These are phyloP conservation scores for Amphicarpaea edgeworthii DNA, from an alignment of 306 rosid species.

Conservation along the genomic window DNA sequence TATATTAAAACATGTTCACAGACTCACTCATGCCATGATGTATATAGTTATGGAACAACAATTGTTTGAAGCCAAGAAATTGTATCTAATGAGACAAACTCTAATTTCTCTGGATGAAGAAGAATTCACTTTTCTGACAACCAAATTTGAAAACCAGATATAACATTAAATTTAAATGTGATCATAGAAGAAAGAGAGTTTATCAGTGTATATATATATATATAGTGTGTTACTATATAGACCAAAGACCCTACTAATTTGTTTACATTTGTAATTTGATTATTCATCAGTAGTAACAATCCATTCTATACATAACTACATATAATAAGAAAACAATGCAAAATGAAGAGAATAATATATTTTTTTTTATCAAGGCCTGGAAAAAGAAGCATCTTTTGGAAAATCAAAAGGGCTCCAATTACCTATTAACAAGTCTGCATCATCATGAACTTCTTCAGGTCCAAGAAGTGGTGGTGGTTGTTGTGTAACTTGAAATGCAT, in stretches of 20 bases:
- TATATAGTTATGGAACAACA: neutral
- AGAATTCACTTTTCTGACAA: slow-evolving; percentile 11
- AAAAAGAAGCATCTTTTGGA: slow-evolving; percentile 64
- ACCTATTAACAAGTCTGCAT: slow-evolving; percentile 60
- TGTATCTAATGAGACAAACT: neutral
- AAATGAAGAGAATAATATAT: slow-evolving; percentile 33
- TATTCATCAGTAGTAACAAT: slow-evolving; percentile 16
- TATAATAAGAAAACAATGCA: slow-evolving; percentile 33
- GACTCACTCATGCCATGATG: neutral
- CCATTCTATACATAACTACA: slow-evolving; percentile 50
- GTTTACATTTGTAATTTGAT: slow-evolving; percentile 43
- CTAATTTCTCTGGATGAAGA: neutral
- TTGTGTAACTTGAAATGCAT: slow-evolving; percentile 50
- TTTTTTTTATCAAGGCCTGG: slow-evolving; percentile 49
- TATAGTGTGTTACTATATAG: slow-evolving; percentile 17
- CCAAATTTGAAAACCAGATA: neutral
- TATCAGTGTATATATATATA: slow-evolving; percentile 12
- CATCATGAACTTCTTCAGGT: slow-evolving; percentile 59
- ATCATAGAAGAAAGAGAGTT: slow-evolving; percentile 5
- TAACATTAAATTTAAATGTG: neutral
- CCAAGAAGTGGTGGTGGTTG: slow-evolving; percentile 53
- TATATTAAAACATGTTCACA: neutral
- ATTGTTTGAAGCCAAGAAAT: neutral
- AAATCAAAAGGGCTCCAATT: slow-evolving; percentile 82
- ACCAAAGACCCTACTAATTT: slow-evolving; percentile 14